phyloP scores from a whole-genome alignment of 306 rosid species.

The Cicer judaicum region DNA sequence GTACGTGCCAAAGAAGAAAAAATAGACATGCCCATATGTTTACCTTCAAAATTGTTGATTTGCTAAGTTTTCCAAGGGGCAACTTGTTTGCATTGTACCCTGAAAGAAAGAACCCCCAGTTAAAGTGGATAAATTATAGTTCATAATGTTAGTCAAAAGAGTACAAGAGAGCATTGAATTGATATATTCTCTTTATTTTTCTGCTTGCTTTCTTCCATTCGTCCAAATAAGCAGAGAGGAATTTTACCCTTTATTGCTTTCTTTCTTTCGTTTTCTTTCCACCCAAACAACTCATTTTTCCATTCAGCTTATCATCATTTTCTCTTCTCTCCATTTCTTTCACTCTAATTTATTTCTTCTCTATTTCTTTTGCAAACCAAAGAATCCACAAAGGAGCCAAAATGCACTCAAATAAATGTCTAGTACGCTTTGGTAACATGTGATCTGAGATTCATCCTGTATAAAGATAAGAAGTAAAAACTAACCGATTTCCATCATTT shows the following conservation, averaged over 20 bases:
- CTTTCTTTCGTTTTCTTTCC: background rate
- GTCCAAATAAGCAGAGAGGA: background rate
- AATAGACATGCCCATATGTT: slow-evolving; percentile 30
- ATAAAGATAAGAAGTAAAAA: slow-evolving; percentile 31
- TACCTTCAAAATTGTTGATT: slow-evolving; percentile 88
- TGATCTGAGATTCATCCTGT: slow-evolving; percentile 30
- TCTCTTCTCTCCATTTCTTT: background rate
- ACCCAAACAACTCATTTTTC: background rate
- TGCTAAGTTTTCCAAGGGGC: slow-evolving; percentile 97
- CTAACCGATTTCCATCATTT: slow-evolving; percentile 98
- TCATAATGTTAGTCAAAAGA: slow-evolving; percentile 8
- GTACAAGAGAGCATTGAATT: background rate
- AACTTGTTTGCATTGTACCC: slow-evolving; percentile 96
- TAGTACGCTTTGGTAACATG: slow-evolving; percentile 40
- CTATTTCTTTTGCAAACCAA: slow-evolving; percentile 22
- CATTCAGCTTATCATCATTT: background rate
- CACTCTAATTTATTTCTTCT: background rate
- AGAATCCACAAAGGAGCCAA: background rate
- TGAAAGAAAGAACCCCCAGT: slow-evolving; percentile 47
- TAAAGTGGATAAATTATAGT: slow-evolving; percentile 19
- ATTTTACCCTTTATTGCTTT: background rate
- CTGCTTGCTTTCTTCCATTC: background rate
- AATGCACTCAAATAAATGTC: slow-evolving; percentile 33
- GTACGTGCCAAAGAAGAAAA: slow-evolving; percentile 27
- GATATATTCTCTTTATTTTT: background rate